Percentiles rank a stretch among this genome's conserved stretches.
Conservation (phyloP, 148 eudicot species). For the Rheum nobile region DNA sequence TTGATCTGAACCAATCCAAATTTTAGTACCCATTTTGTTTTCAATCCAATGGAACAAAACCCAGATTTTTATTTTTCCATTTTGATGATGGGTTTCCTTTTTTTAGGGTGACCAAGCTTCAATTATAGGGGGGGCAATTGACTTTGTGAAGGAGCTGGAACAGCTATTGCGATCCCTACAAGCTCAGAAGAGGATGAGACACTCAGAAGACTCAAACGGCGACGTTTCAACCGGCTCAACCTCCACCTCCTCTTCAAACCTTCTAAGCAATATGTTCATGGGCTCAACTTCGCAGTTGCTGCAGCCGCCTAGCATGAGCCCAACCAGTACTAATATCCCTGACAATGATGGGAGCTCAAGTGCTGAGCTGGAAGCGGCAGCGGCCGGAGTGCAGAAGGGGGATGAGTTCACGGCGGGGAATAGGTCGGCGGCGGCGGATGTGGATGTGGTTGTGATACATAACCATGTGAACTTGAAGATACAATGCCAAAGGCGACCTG, state of each 20-base stretch:
- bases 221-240: conserved; percentile 22
- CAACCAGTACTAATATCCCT: neutral
- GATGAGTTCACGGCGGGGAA: conserved; percentile 28
- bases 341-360: neutral
- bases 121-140: conserved; percentile 56
- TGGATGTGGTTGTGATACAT: conserved; percentile 36
- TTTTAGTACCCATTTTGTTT: neutral
- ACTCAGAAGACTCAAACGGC: conserved; percentile 17
- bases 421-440: conserved; percentile 19
- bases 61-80: neutral
- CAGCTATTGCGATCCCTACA: conserved; percentile 39
- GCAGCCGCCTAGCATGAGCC: neutral
- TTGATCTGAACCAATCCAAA: neutral
- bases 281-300: neutral
- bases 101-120: conserved; percentile 59
- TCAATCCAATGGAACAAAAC: neutral
- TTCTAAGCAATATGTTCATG: conserved; percentile 16
- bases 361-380: neutral
- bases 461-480: conserved; percentile 45
- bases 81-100: neutral
- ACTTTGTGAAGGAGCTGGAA: conserved; percentile 48
- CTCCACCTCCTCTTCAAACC: conserved; percentile 21
- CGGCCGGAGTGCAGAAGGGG: neutral
- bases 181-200: conserved; percentile 35
- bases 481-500: conserved; percentile 28